Base-by-base conservation (phyloP, 352 stramenopile species). In the Thalassiosira livingstoniorum region DNA sequence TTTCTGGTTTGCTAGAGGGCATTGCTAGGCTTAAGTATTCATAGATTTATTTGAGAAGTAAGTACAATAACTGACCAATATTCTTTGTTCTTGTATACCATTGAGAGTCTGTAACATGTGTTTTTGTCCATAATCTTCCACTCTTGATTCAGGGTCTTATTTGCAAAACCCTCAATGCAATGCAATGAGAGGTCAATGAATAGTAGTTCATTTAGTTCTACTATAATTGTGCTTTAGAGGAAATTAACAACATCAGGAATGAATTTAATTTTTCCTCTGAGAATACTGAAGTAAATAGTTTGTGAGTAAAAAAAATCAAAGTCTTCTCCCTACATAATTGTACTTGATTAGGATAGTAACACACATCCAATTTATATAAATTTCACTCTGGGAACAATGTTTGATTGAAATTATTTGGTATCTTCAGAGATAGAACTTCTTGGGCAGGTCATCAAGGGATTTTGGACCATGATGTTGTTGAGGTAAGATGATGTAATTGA, bases 261-360 rank as follows among this genome's bases (percentile, higher is more conserved):
- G 23, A 1, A 45, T 5, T 64, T 29, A 4, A 35, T 32, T 7
- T 64, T n/a, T 18, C 34, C n/a, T n/a, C 7, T 10, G 7, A n/a
- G 7, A 11, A 31, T 7, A 39, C 25, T 39, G 35, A 7, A 4
- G 35, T 34, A 32, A n/a, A 45, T 29, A 4, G 70, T 70, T 21
- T 55, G 58, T 23, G 70, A 78, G 25, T 27, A 78, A 29, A 35
- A 62, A 25, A 51, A 61, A 27, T 70, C 27, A 45, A 34, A 80
- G 37, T 80, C 42, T 37, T 57, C 55, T 7, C 61, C 72, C 43
- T 73, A 15, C 27, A 61, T 31, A 51, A 73, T 60, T 32, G 29
- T 43, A 60, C 73, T 11, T 61, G 60, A 73, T 80, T 43, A 21
- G 37, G 39, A 67, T 51, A 80, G 23, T 67, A n/a, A 1, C 72